Evolutionary conservation across 352 stramenopile species (phyloP).

Genomic region (Pythium insidiosum): DNA sequence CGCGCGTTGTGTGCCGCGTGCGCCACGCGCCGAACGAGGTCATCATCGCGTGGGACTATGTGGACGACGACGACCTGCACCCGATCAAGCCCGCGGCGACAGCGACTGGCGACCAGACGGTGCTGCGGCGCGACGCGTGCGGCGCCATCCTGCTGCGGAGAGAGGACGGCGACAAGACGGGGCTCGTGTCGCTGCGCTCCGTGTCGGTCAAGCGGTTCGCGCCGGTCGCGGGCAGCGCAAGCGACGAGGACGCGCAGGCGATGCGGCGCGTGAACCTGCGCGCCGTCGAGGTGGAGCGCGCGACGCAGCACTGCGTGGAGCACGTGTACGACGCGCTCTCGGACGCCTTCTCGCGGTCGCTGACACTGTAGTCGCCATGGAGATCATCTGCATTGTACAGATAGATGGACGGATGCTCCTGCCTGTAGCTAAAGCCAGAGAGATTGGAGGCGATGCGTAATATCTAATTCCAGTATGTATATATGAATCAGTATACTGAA

Average conservation of each 20-base stretch:
- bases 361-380: too few relatives aligned
- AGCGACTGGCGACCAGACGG: too few relatives aligned
- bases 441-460: too few relatives aligned
- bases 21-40: slow-evolving; percentile 20
- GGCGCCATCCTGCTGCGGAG: slow-evolving; percentile 32
- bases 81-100: slow-evolving; percentile 15
- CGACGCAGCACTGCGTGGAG: slow-evolving; percentile 37
- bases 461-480: too few relatives aligned
- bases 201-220: slow-evolving; percentile 56
- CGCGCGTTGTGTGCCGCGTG: slow-evolving; percentile 44
- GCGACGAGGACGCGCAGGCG: slow-evolving; percentile 23
- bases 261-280: slow-evolving; percentile 43
- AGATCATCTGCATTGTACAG: too few relatives aligned
- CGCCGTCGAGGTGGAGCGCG: slow-evolving; percentile 36
- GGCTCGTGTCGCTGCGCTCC: slow-evolving; percentile 54
- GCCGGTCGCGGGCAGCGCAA: slow-evolving; percentile 18
- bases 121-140: slow-evolving; percentile 45
- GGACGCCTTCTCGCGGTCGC: too few relatives aligned
- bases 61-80: slow-evolving; percentile 51
- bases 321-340: slow-evolving; percentile 40
- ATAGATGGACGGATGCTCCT: too few relatives aligned
- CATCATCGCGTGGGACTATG: slow-evolving; percentile 58
- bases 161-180: slow-evolving; percentile 27
- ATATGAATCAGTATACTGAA: too few relatives aligned
- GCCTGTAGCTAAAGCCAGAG: too few relatives aligned